Conservation (phyloP, 2,329 filamentous ascomycete genomes). For the Colletotrichum acutatum region DNA sequence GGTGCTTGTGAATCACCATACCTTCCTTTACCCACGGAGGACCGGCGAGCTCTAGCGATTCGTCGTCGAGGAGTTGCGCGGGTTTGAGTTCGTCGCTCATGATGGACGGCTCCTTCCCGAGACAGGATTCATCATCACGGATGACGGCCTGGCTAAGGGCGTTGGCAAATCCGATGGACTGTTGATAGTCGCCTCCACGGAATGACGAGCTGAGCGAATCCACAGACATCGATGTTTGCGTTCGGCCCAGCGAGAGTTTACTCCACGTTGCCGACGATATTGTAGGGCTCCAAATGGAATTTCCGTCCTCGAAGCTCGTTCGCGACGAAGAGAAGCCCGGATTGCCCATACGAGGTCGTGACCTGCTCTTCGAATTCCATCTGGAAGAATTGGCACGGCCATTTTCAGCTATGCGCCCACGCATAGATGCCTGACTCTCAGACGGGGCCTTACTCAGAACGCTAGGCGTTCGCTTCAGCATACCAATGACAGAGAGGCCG, state of each 20-base stretch:
- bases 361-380: constrained; percentile 89
- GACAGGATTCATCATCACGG: constrained; percentile 78
- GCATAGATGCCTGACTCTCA: constrained; percentile 75
- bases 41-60: constrained; percentile 88
- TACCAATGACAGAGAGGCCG: constrained; percentile 78
- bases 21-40: constrained; percentile 99
- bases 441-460: constrained; percentile 94
- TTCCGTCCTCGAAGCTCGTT: constrained; percentile 92
- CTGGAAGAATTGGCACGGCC: constrained; percentile 67
- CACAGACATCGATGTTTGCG: constrained; percentile 90
- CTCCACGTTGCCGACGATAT: constrained; percentile 94
- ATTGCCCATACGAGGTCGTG: constrained; percentile 77
- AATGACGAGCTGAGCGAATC: constrained; percentile 86
- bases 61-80: constrained; percentile 84
- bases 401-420: constrained; percentile 76
- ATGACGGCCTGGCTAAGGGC: constrained; percentile 97
- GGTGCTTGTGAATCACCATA: constrained; percentile 94
- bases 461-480: constrained; percentile 88
- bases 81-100: constrained; percentile 70
- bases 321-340: constrained; percentile 90
- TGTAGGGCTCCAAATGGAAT: constrained; percentile 88
- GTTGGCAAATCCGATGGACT: constrained; percentile 97
- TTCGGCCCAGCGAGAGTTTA: constrained; percentile 90
- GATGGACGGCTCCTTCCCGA: constrained; percentile 58
- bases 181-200: constrained; percentile 85